phyloP scores from a whole-genome alignment of 208 protist genomes.

The Novymonas esmeraldas region DNA sequence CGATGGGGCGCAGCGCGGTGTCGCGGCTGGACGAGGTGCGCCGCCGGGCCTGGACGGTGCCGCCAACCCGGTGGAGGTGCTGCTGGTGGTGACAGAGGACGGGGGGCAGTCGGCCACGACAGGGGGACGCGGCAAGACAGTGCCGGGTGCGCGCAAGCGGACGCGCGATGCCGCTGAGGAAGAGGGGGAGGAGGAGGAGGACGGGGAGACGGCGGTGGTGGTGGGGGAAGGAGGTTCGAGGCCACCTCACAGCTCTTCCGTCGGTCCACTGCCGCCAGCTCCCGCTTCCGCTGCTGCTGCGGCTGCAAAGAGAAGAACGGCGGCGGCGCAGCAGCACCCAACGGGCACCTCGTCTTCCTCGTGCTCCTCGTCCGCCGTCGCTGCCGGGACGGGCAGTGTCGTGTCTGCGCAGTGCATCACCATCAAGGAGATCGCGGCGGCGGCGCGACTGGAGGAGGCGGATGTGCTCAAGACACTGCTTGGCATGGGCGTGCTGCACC shows the following conservation, averaged over 20 bases:
- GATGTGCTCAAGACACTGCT: constrained; percentile 81
- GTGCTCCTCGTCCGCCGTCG: not conserved
- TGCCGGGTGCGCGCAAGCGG: too few species aligned
- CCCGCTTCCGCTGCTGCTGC: too few species aligned
- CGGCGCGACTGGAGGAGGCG: constrained; percentile 71
- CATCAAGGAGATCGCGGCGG: constrained; percentile 57
- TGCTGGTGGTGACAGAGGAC: too few species aligned
- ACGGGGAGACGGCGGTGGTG: too few species aligned
- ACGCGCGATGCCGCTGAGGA: too few species aligned
- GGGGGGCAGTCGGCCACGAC: too few species aligned
- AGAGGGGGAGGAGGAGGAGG: too few species aligned
- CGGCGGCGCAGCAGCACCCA: constrained; percentile 1
- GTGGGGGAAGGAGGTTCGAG: too few species aligned
- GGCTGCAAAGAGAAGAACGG: not conserved
- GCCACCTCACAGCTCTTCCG: too few species aligned
- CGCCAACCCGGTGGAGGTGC: not conserved
- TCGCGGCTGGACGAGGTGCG: not conserved
- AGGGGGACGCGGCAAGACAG: too few species aligned
- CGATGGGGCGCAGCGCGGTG: not conserved
- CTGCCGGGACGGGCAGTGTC: not conserved
- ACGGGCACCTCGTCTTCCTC: not conserved
- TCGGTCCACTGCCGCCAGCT: too few species aligned
- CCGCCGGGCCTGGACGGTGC: not conserved
- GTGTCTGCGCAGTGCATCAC: constrained; percentile 18
- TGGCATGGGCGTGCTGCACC: constrained; percentile 78